Base-by-base conservation (phyloP, 2,329 filamentous ascomycete genomes). In the Pyrenochaeta sp. region DNA sequence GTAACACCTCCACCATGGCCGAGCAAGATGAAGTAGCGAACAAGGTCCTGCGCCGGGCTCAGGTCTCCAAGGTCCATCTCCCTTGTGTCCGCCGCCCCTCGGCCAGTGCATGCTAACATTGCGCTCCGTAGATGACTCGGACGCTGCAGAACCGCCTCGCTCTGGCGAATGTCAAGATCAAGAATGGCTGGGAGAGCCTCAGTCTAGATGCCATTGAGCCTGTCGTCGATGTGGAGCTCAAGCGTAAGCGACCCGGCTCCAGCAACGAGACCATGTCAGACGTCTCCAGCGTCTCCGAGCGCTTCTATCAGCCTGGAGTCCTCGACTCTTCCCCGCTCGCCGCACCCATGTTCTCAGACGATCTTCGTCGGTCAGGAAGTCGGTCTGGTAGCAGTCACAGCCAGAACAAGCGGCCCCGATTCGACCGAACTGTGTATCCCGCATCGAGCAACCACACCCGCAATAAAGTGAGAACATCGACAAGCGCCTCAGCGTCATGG, bases 121-220 rank as follows among this genome's bases (percentile, higher is more conserved):
- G 53, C 56, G 36, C 51, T 58, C 47, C 71, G 54, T 75, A 98
- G 95, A 96, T 99, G 83, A 95, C 93, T 70, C 86, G 94, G 76
- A 91, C 91, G 73, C 84, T 99, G 54, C 93, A 98, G 81, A 93
- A 96, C 82, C 92, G 94, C 64, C 88, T 99, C 59, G 94, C 95
- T 58, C 88, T 98, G 64, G 95, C 95, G 76, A 95, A 96, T 79
- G 95, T 97, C 86, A 98, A 98, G 82, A 93, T 95, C 67, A 93
- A 96, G 80, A 91, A 96, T 81, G 93, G 93, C 76, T 96, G 93
- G 89, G 91, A 97, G 79, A 91, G 95, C 78, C 86, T 96, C 76
- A 91, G 90, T 62, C 87, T 96, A 72, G 91, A 93, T 76, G 89
- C 85, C 61, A 92, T 97, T 80, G 92, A 96, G 79, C 92, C 92